Evolutionary conservation across 805 yeast genomes (phyloP), one percentile per base, ranked within the genome.

Genomic region (Clavispora fructus): DNA sequence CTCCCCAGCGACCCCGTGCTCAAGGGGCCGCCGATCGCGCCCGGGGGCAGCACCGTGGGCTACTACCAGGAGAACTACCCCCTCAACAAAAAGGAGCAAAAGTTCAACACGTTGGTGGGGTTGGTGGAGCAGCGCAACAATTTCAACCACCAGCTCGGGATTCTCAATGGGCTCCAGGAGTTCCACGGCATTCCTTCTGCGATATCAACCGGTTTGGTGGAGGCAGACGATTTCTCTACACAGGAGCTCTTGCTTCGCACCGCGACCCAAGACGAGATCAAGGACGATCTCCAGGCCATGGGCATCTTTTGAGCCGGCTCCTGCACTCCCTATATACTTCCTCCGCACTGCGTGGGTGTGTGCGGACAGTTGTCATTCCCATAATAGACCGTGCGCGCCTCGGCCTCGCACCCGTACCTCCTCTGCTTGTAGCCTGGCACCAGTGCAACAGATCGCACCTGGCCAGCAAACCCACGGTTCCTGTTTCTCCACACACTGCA

Each of bases 161-260:
- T 78, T 26, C 68, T 91, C 50, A 75, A 79, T 43, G 94, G 94
- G 3, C 64, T 91, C 41, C 68, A 80, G 32, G 73, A 77, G 54
- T 81, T 78, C 59, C 80, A 79, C 57, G 89, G 94, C 4, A 82
- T 90, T 59, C 97, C 98, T 2, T 90, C 96, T 2, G 92, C 80
- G 3, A 57, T 69, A 30, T 61, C 92, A 33, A 74, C 75, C 29
- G 67, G 63, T 10, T 52, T 59, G 40, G 46, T 55, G n/a, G 68
- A 62, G 25, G 57, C 55, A 19, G 50, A 45, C 14, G 54, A 53
- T 3, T 45, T 51, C n/a, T 48, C 56, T 6, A 56, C 53, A 25
- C 61, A 61, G n/a, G 74, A 69, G 49, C 56, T 69, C 6, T 56
- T 71, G 39, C 60, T 94, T 48, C 73, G 73, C 35, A 67, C 80